Conservation (phyloP, 176 grass and related monocot species). For the Hsuehochloa calcarea region DNA sequence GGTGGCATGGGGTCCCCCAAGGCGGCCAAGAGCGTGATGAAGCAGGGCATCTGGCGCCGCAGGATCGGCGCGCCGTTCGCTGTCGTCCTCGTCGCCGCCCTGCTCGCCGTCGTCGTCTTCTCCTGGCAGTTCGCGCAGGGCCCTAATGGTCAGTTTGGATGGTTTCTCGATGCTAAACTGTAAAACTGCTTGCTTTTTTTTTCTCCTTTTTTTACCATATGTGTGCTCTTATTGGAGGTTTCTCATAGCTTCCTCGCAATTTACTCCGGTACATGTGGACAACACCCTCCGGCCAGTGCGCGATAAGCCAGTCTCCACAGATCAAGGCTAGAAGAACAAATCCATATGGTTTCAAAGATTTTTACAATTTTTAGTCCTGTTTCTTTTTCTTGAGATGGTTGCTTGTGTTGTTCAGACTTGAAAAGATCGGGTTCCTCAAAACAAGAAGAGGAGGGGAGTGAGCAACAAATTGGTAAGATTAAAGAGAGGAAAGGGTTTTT, state of each 20-base stretch:
- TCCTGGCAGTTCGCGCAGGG: slow-evolving; percentile 27
- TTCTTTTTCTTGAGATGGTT: not conserved
- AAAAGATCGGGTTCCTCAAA: not conserved
- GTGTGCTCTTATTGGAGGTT: slow-evolving; percentile 24
- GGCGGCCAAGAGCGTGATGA: slow-evolving; percentile 18
- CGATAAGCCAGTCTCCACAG: not conserved
- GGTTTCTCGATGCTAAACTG: not conserved
- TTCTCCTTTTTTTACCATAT: not conserved
- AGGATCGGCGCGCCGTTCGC: slow-evolving; percentile 33
- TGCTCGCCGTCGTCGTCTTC: slow-evolving; percentile 29
- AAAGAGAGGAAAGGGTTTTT: not conserved
- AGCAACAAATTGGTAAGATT: slow-evolving; percentile 4
- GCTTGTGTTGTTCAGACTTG: not conserved
- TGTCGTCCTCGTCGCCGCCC: slow-evolving; percentile 5
- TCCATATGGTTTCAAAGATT: not conserved
- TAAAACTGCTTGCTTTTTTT: not conserved
- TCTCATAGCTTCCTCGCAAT: slow-evolving; percentile 32
- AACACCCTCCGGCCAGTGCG: not conserved
- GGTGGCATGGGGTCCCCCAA: slow-evolving; percentile 45
- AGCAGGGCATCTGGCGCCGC: slow-evolving; percentile 40
- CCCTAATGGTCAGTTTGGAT: slow-evolving; percentile 25
- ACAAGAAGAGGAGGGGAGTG: not conserved
- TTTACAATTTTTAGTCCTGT: not conserved
- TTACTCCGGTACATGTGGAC: slow-evolving; percentile 17
- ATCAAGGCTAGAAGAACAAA: slow-evolving; percentile 23